A percentile compares a stretch with the other conserved stretches of the same genome.
Evolutionary conservation across 257 asterid species (phyloP).

Genomic region (Ajuga chamaepitys): DNA sequence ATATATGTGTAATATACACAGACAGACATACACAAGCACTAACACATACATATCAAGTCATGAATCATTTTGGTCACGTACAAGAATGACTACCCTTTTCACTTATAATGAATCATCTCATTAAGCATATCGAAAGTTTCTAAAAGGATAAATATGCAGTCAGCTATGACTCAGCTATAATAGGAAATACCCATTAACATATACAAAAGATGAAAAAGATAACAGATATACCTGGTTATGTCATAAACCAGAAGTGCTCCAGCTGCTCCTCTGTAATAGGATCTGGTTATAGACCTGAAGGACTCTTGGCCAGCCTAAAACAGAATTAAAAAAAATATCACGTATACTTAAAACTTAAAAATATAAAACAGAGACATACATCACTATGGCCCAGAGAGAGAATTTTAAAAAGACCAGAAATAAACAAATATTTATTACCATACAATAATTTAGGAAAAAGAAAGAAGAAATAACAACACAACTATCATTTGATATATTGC

Average conservation of each 20-base stretch:
- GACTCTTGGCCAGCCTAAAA: slow-evolving; percentile 48
- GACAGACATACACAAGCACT: too few relatives aligned
- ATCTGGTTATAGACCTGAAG: slow-evolving; percentile 40
- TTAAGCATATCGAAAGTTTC: neutral
- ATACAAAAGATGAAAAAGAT: neutral
- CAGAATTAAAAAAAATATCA: neutral
- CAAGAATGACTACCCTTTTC: neutral
- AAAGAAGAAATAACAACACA: too few relatives aligned
- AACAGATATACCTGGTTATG: slow-evolving; percentile 22
- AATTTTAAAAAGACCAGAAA: too few relatives aligned
- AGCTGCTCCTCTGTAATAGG: slow-evolving; percentile 45
- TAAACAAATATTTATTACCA: too few relatives aligned
- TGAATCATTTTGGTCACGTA: neutral
- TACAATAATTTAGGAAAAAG: neutral
- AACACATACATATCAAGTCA: too few relatives aligned
- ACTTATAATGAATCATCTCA: neutral
- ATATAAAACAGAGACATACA: neutral
- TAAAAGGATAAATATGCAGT: neutral
- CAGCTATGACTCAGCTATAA: neutral
- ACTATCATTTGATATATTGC: too few relatives aligned
- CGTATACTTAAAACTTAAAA: too few relatives aligned
- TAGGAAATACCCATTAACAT: too few relatives aligned
- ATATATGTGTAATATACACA: too few relatives aligned
- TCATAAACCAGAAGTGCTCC: slow-evolving; percentile 49
- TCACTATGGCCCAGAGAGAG: too few relatives aligned